Evolutionary conservation across 768 basidiomycete species (phyloP), one percentile per base, ranked within the genome.

Genomic region (Tylopilus sp.): DNA sequence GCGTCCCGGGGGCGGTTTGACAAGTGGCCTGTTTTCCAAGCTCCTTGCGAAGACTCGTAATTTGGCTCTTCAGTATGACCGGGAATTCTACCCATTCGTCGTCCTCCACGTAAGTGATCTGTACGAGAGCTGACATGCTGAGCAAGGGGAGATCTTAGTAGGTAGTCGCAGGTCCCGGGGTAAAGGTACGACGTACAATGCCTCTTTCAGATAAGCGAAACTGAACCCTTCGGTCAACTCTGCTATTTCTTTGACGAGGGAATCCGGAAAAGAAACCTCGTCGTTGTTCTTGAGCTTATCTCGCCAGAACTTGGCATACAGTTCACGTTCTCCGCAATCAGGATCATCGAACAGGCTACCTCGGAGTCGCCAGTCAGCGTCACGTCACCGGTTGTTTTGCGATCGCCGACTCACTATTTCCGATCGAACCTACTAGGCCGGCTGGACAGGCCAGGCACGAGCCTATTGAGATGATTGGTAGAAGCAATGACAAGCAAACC

Each of bases 121-220:
- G 75, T 23, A 91, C 82, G n/a, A 92, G 75, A 3, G 84, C 73
- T 4, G 89, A 85, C 17, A 91, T 83, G 62, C 89, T 91, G 56
- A 12, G 48, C 30, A 33, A 23, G 38, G 25, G 13, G 42, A 40
- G 3, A 31, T 7, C 20, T 53, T 35, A 22, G 33, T 9, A 36
- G 23, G 25, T 45, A n/a, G 33, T 17, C n/a, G 5, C 20, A 23
- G 35, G n/a, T n/a, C n/a, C 9, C 12, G 12, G 4, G 21, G 41
- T 17, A 35, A 22, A 28, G 22, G 35, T 18, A 48, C 17, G 23
- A 75, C 88, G 53, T 64, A 93, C 91, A 93, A 93, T 3, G 82
- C 88, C 68, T 93, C 91, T 66, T 95, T 93, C 60, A 94, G 73
- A 67, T 91, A 93, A 0, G 91, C 89, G 65, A 93, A 93, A 58